Conservation (phyloP, 2,329 filamentous ascomycete species). For the Huntiella savannae region DNA sequence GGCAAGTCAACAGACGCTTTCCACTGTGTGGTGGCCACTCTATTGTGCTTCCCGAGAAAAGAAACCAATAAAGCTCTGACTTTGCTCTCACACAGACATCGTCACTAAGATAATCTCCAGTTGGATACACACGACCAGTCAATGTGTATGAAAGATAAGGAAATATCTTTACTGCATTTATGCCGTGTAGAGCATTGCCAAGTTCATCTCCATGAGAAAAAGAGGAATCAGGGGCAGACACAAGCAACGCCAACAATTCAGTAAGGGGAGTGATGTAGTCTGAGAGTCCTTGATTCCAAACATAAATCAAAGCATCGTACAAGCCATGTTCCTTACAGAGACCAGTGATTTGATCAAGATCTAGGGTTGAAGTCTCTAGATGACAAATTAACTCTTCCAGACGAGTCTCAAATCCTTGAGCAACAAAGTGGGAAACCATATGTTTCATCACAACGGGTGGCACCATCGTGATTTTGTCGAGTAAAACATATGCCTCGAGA, state of each 20-base stretch:
- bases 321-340: conserved; percentile 82
- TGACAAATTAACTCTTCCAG: conserved; percentile 91
- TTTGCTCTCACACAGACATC: conserved; percentile 59
- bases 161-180: conserved; percentile 77
- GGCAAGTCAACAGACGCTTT: conserved; percentile 41
- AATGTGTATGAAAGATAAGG: conserved; percentile 84
- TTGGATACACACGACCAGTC: conserved; percentile 82
- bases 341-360: conserved; percentile 79
- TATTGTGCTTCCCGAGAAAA: conserved; percentile 70
- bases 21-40: conserved; percentile 51
- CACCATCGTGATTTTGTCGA: conserved; percentile 52
- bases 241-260: conserved; percentile 56
- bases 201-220: conserved; percentile 20
- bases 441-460: conserved; percentile 75
- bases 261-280: conserved; percentile 86
- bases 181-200: conserved; percentile 36
- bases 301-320: conserved; percentile 88
- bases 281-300: conserved; percentile 79
- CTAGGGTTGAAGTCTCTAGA: conserved; percentile 75
- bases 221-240: conserved; percentile 35
- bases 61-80: conserved; percentile 74
- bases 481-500: conserved; percentile 72
- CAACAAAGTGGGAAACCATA: conserved; percentile 64
- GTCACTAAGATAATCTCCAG: conserved; percentile 55
- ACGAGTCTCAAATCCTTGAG: conserved; percentile 52